Evolutionary conservation across 2,329 filamentous ascomycete species (phyloP), one percentile per base, ranked within the genome.

Genomic region (Acephala macrosclerotiorum): DNA sequence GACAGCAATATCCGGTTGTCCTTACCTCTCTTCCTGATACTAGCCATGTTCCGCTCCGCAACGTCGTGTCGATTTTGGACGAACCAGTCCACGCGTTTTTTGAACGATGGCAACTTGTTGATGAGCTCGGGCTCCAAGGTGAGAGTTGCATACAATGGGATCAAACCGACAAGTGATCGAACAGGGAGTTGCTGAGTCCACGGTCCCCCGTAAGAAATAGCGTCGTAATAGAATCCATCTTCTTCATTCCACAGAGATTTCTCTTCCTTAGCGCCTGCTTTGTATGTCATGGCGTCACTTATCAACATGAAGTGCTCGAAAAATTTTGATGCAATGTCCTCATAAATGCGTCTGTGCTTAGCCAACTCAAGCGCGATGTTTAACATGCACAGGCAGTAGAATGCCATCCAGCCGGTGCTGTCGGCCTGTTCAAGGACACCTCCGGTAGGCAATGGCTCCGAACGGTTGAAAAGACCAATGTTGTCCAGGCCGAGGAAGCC

Each of bases 251-350:
- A 98, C 8, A 98, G 82, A 38, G 94, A 97, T 75, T 93, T 88
- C 74, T 96, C 92, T 71, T 88, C 89, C 81, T 80, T 90, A 80
- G 79, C 84, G 73, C 81, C 93, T 73, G 84, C 87, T 80, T 85
- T 91, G 85, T 91, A 94, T 0, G 91, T 93, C 95, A 98, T 97
- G 65, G 95, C 96, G 80, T 98, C 96, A 75, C 93, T 96, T 78
- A 98, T 98, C 78, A 97, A 90, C 75, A 98, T 92, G 80, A 98
- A 98, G 76, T 98, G 96, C 81, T 98, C 96, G 75, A 98, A 98
- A 83, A 98, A 98, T 80, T 98, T 98, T 59, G 94, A 96, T 1
- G 95, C 94, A 82, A 98, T 91, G 75, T 98, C 95, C 82, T 98
- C 95, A 78, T 98, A 98, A 64, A 91, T 97, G 47, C 94, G 90